Base-by-base conservation (phyloP, 306 rosid species). In the Oxytropis ochrocephala region DNA sequence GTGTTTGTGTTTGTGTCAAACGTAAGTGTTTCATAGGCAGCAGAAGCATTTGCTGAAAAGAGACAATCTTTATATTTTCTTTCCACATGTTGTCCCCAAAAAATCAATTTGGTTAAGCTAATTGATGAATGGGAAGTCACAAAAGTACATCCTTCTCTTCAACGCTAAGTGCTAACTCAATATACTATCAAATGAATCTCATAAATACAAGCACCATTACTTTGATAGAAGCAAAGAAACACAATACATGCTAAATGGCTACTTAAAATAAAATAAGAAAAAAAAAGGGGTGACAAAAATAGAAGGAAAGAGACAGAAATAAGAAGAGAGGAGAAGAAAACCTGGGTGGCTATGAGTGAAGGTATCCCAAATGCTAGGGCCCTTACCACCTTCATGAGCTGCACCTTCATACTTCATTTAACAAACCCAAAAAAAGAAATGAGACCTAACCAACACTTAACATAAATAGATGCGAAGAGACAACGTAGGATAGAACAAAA, bases 361-460 rank as follows among this genome's bases (percentile, higher is more conserved):
- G 11, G 87, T 85, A 75, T 88, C 95, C 95, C 95, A 88, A 11
- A 78, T 75, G 66, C 95, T 81, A 5, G 91, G 91, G 4, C 86
- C 86, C 35, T 72, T 85, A 0, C 95, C 95, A 56, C 85, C 91
- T 80, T 66, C 73, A 47, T 29, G 46, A 18, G 89, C 87, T 19
- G 89, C 84, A 75, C 77, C 80, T 57, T 80, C 80, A 70, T 64
- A 69, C 84, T 80, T 75, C 33, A 80, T 3, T 41, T 38, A 38
- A 38, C 43, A 8, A 8, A 2, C 46, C 43, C 39, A 39, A 11
- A 5, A 52, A 5, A 11, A 4, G 33, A 48, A 7, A 51, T 27
- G 30, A 79, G 79, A 79, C 59, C 67, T 52, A 75, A 51, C 12
- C 8, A 47, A 47, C 13, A 65, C 5, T 74, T 56, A 13, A 32